Base-by-base conservation (phyloP, 129 eudicot genomes). In the Lactuca sativa region DNA sequence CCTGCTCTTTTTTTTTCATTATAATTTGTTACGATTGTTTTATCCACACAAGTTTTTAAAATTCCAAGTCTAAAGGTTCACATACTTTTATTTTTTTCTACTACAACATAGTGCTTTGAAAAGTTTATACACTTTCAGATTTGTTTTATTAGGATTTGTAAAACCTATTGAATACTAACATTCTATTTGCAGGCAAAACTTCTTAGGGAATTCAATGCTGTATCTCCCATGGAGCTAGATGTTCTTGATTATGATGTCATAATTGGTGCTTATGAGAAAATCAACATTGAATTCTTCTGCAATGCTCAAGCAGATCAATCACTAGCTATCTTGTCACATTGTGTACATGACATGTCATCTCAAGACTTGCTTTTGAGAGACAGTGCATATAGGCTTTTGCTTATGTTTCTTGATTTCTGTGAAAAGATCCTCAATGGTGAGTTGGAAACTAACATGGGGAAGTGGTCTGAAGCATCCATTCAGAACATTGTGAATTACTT, bases 341-440 rank as follows among this genome's bases (percentile, higher is more conserved):
- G 87, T 60, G 81, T 92, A 11, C 84, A 86, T 75, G 92, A 92
- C 72, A 84, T 92, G 96, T 84, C 95, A 70, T 92, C 98, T 16
- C 81, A 81, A 10, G 98, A 92, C 65, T 47, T 88, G 77, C 77
- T 81, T 54, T 75, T 89, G 82, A 82, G 96, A 77, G 82, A 92
- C 71, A 82, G 92, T 77, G 96, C 90, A 4, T 83, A 74, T 66
- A 69, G 92, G 43, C 74, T 87, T 53, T 52, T 92, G 81, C 85
- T 77, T 62, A 59, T 76, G 64, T 89, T 84, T 66, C 32, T 92
- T 68, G 92, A 86, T n/a, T 89, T 92, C 63, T 77, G 85, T n/a
- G 44, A 71, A 43, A 69, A 75, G 68, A 71, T 83, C 55, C 79
- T 88, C 55, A 66, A 70, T 59, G 71, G 79, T 79, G 78, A 67